phyloP scores from a whole-genome alignment of 306 rosid genomes.

The Inga oerstediana region DNA sequence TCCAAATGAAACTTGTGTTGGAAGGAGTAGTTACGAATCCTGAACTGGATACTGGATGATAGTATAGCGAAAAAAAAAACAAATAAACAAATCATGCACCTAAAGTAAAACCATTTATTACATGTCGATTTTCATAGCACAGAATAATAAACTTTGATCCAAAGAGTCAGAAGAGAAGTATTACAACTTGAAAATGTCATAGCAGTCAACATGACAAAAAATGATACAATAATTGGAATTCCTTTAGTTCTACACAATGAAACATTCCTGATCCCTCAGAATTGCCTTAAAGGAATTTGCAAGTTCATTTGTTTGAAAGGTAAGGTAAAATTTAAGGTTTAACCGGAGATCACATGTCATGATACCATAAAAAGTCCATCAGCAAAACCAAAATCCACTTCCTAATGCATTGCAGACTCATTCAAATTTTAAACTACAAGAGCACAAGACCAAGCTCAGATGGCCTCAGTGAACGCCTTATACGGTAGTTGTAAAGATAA shows the following conservation, averaged over 20 bases:
- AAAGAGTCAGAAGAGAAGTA: neutral
- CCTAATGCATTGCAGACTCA: constrained; percentile 21
- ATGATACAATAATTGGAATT: constrained; percentile 8
- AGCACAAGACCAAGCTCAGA: constrained; percentile 75
- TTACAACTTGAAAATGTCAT: neutral
- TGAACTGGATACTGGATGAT: neutral
- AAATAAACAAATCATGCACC: neutral
- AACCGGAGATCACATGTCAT: constrained; percentile 28
- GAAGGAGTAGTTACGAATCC: too few relatives aligned
- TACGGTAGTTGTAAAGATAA: constrained; percentile 65
- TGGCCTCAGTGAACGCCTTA: constrained; percentile 51
- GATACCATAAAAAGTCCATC: constrained; percentile 36
- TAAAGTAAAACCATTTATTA: neutral
- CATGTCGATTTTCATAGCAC: neutral
- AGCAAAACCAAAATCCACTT: constrained; percentile 28
- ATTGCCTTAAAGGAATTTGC: constrained; percentile 12
- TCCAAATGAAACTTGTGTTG: too few relatives aligned
- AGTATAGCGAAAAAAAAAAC: neutral
- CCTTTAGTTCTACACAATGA: constrained; percentile 21
- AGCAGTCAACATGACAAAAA: neutral
- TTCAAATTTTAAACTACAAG: constrained; percentile 42
- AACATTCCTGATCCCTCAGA: constrained; percentile 7
- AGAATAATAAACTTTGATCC: neutral
- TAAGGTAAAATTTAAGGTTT: constrained; percentile 35
- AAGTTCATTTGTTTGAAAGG: constrained; percentile 1